Conservation (phyloP, 352 stramenopile species). For the Pythium coloratum region DNA sequence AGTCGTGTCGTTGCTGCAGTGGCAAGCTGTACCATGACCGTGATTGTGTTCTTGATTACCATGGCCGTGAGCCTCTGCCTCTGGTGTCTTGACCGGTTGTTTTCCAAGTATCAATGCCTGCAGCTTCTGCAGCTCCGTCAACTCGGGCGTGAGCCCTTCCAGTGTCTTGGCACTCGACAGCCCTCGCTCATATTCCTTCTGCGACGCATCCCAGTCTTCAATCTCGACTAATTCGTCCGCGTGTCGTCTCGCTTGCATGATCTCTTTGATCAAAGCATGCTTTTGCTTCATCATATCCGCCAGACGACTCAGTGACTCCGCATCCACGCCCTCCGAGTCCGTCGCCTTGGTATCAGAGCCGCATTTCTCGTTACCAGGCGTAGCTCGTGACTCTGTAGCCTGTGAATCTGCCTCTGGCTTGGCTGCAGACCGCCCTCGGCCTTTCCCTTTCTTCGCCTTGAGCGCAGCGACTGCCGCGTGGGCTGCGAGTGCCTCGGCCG, state of each 20-base stretch:
- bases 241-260: slow-evolving; percentile 38
- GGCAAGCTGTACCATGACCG: slow-evolving; percentile 4
- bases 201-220: slow-evolving; percentile 18
- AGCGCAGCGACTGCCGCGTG: slow-evolving; percentile 66
- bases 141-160: slow-evolving; percentile 39
- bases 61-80: background rate
- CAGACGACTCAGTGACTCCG: slow-evolving; percentile 30
- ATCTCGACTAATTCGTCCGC: slow-evolving; percentile 38
- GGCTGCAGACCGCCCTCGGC: background rate
- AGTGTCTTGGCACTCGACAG: slow-evolving; percentile 36
- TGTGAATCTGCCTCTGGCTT: background rate
- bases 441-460: slow-evolving; percentile 43
- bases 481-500: slow-evolving; percentile 57
- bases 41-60: slow-evolving; percentile 16
- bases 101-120: background rate
- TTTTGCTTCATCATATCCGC: slow-evolving; percentile 46
- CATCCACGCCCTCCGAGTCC: background rate
- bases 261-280: slow-evolving; percentile 50
- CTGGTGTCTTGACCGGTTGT: background rate
- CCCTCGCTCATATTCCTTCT: slow-evolving; percentile 35
- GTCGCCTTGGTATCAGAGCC: background rate
- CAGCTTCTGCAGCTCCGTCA: slow-evolving; percentile 33
- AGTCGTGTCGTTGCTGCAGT: slow-evolving; percentile 3
- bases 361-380: background rate
- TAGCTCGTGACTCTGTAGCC: too few species aligned